These are phyloP conservation scores for Suhomyces bolitotheri DNA, from an alignment of 1,139 yeast genomes.

Conservation along the genomic window DNA sequence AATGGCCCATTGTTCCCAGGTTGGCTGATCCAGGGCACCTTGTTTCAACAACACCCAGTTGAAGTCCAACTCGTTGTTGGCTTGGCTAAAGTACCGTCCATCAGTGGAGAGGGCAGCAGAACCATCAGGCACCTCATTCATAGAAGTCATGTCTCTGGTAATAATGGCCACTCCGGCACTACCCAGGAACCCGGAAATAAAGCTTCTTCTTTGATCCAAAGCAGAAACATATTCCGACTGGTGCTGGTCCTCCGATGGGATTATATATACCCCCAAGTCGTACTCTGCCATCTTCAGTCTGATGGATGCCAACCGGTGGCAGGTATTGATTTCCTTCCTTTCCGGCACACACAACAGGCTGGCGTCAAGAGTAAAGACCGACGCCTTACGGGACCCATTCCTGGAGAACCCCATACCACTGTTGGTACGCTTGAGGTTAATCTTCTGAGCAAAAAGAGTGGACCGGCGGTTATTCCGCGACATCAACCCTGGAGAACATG, in stretches of 20 bases:
- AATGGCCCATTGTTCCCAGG: constrained; percentile 90
- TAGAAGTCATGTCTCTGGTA: constrained; percentile 64
- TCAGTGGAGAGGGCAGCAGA: constrained; percentile 87
- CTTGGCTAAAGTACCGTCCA: constrained; percentile 93
- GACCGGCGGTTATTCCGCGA: constrained; percentile 63
- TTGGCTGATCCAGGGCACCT: constrained; percentile 68
- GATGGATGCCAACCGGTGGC: constrained; percentile 58
- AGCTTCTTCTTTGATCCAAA: constrained; percentile 80
- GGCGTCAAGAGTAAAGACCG: constrained; percentile 51
- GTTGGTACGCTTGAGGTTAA: constrained; percentile 36
- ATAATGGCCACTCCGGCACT: constrained; percentile 93
- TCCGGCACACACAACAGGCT: constrained; percentile 47
- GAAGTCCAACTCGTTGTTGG: constrained; percentile 79
- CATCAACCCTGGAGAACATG: constrained; percentile 77
- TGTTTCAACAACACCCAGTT: constrained; percentile 86
- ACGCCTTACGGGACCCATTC: constrained; percentile 42
- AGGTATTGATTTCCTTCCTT: constrained; percentile 54
- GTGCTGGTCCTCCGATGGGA: constrained; percentile 93
- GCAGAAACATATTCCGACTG: constrained; percentile 85
- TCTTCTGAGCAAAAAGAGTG: constrained; percentile 51
- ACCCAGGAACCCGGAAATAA: constrained; percentile 89
- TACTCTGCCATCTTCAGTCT: constrained; percentile 65
- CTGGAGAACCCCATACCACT: constrained; percentile 26
- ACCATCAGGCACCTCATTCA: constrained; percentile 60
- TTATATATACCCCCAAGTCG: constrained; percentile 73